A percentile compares a stretch with the other conserved stretches of the same genome.
Evolutionary conservation across 176 grass and related monocot species (phyloP).

Genomic region (Chrysopogon serrulatus): DNA sequence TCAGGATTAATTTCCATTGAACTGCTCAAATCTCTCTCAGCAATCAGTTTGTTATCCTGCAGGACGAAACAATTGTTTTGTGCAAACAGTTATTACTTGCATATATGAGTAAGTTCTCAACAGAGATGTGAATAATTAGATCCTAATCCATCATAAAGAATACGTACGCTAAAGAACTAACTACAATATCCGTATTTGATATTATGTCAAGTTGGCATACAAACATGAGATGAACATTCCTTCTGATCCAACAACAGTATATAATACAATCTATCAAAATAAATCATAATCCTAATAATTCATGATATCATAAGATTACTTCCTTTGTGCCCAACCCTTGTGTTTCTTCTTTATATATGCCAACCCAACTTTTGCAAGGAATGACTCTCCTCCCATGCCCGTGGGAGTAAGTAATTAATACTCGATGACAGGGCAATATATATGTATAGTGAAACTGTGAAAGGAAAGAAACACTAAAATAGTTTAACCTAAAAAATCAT

Average conservation of each 20-base stretch:
- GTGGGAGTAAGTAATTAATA: not conserved
- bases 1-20: slow-evolving; percentile 2
- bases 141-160: not conserved
- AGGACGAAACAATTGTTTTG: slow-evolving; percentile 11
- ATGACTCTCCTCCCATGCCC: not conserved
- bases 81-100: not conserved
- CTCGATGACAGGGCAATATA: not conserved
- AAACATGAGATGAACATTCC: not conserved
- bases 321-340: not conserved
- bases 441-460: not conserved
- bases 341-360: not conserved
- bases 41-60: slow-evolving; percentile 46
- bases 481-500: not conserved
- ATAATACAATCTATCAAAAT: not conserved
- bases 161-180: not conserved
- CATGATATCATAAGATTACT: not conserved
- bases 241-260: not conserved
- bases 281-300: not conserved
- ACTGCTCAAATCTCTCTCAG: slow-evolving; percentile 27
- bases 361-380: not conserved
- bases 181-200: not conserved
- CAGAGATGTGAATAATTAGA: not conserved
- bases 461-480: not conserved
- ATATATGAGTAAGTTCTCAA: slow-evolving; percentile 2
- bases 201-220: not conserved